Evolutionary conservation across 1,139 yeast genomes (phyloP), one percentile per base, ranked within the genome.

Genomic region (Candida sojae): DNA sequence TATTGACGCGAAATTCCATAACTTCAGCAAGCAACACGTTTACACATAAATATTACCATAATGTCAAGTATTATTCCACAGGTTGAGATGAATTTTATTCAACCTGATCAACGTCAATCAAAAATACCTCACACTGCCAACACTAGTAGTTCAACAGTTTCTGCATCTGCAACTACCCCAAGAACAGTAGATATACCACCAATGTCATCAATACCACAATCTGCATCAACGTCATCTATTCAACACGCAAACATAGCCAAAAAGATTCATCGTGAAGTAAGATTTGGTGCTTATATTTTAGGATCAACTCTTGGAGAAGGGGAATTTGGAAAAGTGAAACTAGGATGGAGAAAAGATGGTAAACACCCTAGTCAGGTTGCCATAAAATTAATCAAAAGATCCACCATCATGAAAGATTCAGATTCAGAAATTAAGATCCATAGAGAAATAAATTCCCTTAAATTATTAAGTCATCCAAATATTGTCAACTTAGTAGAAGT

Each of bases 231-330:
- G n/a, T 17, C 47, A 39, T 31, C 37, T 23, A 12, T 39, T 21
- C 39, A 36, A 11, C 46, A 46, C 25, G 44, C 55, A 5, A 39
- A 42, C 13, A 42, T 53, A 17, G 52, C 53, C 17, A 56, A 56
- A 52, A 54, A 71, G 36, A 60, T 70, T 5, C 84, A 80, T 50
- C 66, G 84, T 45, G 85, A 82, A 58, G 84, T 82, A 51, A 75
- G 92, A 40, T 91, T 93, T 63, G 98, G 98, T 33, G 84, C 88
- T 34, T 93, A 92, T 62, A 81, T 88, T 33, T 77, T 93, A 6
- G 98, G 98, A 4, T 86, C 96, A 21, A 92, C 98, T 1, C 72
- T 93, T n/a, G 99, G 99, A 36, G 97, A 92, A 70, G 99, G 99
- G 40, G 98, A 93, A 64, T 93, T 93, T 66, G 99, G 98, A 50